phyloP scores from a whole-genome alignment of 2,329 filamentous ascomycete genomes.

The Aspergillus ochraceoroseus region DNA sequence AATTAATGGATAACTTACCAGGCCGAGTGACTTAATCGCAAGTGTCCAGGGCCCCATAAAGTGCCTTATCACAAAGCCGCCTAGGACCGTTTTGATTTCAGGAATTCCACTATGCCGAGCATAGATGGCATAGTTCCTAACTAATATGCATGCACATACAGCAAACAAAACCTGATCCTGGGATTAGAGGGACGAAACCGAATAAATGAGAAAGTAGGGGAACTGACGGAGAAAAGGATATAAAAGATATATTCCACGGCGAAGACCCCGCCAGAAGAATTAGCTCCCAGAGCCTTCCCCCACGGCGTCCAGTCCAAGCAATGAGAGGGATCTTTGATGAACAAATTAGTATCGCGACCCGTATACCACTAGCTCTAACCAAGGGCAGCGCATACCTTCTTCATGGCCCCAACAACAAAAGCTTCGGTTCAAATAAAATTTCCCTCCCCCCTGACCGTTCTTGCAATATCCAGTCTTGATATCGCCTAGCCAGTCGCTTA shows the following conservation, averaged over 20 bases:
- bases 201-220: neutral
- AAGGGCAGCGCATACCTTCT: slow-evolving; percentile 33
- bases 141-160: slow-evolving; percentile 68
- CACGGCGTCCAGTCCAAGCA: slow-evolving; percentile 86
- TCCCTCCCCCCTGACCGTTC: slow-evolving; percentile 68
- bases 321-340: slow-evolving; percentile 58
- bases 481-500: slow-evolving; percentile 89
- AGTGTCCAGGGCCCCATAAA: slow-evolving; percentile 88
- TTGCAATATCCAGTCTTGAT: slow-evolving; percentile 86
- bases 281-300: slow-evolving; percentile 67
- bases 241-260: slow-evolving; percentile 85
- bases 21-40: slow-evolving; percentile 78
- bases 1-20: slow-evolving; percentile 51
- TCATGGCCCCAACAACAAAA: slow-evolving; percentile 95
- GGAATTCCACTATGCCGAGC: slow-evolving; percentile 94
- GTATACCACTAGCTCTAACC: neutral
- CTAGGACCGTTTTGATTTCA: slow-evolving; percentile 93
- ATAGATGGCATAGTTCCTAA: slow-evolving; percentile 77
- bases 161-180: slow-evolving; percentile 65
- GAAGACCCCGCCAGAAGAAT: slow-evolving; percentile 65
- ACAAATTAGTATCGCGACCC: slow-evolving; percentile 15
- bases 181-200: slow-evolving; percentile 21
- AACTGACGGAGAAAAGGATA: slow-evolving; percentile 69
- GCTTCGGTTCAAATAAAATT: slow-evolving; percentile 82
- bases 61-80: slow-evolving; percentile 83